Conservation (phyloP, 208 protist genomes). For the Trypanosoma boissoni region DNA sequence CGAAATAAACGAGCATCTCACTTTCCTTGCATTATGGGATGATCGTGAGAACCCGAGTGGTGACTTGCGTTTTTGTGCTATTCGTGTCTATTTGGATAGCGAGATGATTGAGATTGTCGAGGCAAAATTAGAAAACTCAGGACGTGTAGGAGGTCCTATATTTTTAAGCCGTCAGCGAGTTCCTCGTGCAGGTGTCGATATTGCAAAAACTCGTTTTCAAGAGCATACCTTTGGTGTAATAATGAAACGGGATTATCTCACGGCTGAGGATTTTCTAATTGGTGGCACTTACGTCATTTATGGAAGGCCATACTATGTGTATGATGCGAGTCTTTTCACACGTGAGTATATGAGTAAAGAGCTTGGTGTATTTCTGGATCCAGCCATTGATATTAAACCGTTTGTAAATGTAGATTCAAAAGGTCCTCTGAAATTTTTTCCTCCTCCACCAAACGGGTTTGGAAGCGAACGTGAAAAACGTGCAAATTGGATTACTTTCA, state of each 20-base stretch:
- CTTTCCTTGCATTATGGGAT: slow-evolving; percentile 87
- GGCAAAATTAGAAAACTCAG: slow-evolving; percentile 63
- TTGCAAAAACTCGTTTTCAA: slow-evolving; percentile 56
- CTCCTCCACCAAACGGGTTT: slow-evolving; percentile 90
- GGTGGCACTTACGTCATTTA: slow-evolving; percentile 83
- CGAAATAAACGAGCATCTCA: slow-evolving; percentile 84
- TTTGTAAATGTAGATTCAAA: slow-evolving; percentile 53
- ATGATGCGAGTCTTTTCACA: slow-evolving; percentile 73
- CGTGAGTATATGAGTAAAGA: slow-evolving; percentile 68
- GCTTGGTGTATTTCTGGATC: slow-evolving; percentile 43
- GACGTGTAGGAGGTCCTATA: slow-evolving; percentile 53
- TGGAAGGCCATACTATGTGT: slow-evolving; percentile 82
- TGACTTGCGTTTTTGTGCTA: slow-evolving; percentile 74
- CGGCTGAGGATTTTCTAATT: slow-evolving; percentile 72
- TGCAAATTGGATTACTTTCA: slow-evolving; percentile 77
- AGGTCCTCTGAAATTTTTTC: slow-evolving; percentile 54
- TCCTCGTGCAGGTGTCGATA: slow-evolving; percentile 40
- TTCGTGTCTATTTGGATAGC: slow-evolving; percentile 80
- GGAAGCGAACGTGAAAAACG: slow-evolving; percentile 84
- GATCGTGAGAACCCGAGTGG: slow-evolving; percentile 79
- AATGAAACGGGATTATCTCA: slow-evolving; percentile 84
- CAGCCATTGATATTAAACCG: slow-evolving; percentile 54
- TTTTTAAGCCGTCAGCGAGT: slow-evolving; percentile 80
- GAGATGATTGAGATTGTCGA: slow-evolving; percentile 79
- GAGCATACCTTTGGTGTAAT: slow-evolving; percentile 86